A percentile compares a stretch with the other conserved stretches of the same genome.
phyloP scores from a whole-genome alignment of 2,329 filamentous ascomycete genomes.

The Fusarium illudens region DNA sequence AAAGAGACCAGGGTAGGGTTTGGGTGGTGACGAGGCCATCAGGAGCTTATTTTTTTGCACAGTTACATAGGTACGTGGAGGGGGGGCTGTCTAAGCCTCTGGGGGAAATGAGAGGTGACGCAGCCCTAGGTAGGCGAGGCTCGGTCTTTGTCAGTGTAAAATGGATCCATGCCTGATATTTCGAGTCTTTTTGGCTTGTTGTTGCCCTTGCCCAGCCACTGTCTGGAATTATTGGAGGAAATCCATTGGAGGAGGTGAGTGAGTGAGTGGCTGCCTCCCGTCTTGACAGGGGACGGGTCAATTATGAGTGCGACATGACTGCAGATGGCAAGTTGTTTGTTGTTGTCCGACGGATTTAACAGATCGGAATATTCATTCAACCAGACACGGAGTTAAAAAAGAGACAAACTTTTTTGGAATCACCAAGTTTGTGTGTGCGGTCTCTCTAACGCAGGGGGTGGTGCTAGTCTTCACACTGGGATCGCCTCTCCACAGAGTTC shows the following conservation, averaged over 20 bases:
- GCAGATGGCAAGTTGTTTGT: background rate
- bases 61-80: too few relatives aligned
- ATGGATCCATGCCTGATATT: background rate
- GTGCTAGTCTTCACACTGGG: background rate
- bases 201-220: background rate
- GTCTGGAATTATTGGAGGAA: slow-evolving; percentile 4
- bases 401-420: background rate
- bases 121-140: background rate
- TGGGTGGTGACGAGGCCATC: too few relatives aligned
- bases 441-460: background rate
- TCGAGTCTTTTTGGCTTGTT: background rate
- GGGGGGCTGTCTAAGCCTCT: slow-evolving; percentile 24
- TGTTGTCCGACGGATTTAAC: background rate
- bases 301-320: background rate
- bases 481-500: background rate
- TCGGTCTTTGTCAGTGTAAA: background rate
- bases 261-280: background rate
- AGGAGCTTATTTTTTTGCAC: too few relatives aligned
- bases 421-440: background rate
- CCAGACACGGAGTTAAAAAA: background rate
- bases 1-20: too few relatives aligned
- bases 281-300: background rate
- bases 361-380: background rate
- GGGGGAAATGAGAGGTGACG: slow-evolving; percentile 21
- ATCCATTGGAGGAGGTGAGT: too few relatives aligned